These are phyloP conservation scores for Fremontodendron californicum DNA, from an alignment of 345 rosid genomes.

Conservation along the genomic window DNA sequence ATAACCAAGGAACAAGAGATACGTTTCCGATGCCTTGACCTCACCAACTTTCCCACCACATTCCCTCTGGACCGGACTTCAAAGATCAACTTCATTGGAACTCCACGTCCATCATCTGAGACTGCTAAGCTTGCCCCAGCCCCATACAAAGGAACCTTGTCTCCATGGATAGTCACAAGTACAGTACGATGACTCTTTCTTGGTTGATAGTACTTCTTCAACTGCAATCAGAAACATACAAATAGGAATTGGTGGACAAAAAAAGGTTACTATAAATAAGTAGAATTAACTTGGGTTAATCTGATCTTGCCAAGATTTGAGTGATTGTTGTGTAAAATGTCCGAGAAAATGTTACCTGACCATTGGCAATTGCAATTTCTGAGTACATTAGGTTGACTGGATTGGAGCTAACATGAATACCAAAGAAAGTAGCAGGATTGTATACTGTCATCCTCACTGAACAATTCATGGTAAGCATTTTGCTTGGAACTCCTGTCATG, in stretches of 20 bases:
- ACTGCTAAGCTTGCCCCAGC: slow-evolving; percentile 55
- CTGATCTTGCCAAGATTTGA: neutral
- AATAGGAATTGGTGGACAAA: neutral
- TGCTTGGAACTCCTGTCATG: slow-evolving; percentile 71
- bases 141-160: slow-evolving; percentile 69
- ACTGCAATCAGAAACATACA: slow-evolving; percentile 33
- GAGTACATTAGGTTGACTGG: slow-evolving; percentile 62
- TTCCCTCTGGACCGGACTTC: slow-evolving; percentile 59
- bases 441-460: slow-evolving; percentile 54
- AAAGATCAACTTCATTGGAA: slow-evolving; percentile 59
- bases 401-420: slow-evolving; percentile 68
- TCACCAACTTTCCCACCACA: slow-evolving; percentile 75
- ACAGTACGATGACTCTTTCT: slow-evolving; percentile 59
- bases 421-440: slow-evolving; percentile 77
- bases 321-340: neutral
- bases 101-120: slow-evolving; percentile 35
- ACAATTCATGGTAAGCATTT: slow-evolving; percentile 61
- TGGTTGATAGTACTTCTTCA: slow-evolving; percentile 72
- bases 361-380: slow-evolving; percentile 55
- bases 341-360: slow-evolving; percentile 46
- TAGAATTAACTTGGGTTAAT: neutral
- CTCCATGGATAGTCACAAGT: slow-evolving; percentile 42
- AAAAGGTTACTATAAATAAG: neutral
- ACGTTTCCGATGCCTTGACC: slow-evolving; percentile 46
- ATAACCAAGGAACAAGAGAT: slow-evolving; percentile 55